These are phyloP conservation scores for Nitzschia sp. DNA, from an alignment of 108 stramenopile species.

Conservation along the genomic window DNA sequence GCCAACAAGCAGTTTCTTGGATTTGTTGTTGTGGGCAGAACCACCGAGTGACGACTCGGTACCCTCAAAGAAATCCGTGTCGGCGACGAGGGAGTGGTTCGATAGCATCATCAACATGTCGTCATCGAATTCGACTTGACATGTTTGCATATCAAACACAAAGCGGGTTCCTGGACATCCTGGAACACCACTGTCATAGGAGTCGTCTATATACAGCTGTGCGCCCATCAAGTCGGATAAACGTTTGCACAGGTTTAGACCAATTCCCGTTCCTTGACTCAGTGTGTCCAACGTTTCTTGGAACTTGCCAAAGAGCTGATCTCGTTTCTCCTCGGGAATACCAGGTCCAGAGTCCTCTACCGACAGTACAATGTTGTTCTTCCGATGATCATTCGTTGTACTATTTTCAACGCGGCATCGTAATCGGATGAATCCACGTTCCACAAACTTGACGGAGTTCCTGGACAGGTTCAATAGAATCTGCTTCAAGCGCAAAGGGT, in stretches of 20 bases:
- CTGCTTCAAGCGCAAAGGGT: slow-evolving; percentile 50
- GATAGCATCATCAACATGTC: too few relatives aligned
- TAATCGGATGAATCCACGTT: slow-evolving; percentile 45
- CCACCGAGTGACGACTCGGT: too few relatives aligned
- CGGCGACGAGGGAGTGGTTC: too few relatives aligned
- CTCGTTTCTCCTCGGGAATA: slow-evolving; percentile 38
- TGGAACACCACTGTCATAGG: slow-evolving; percentile 40
- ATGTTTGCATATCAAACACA: too few relatives aligned
- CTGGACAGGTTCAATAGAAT: slow-evolving; percentile 46
- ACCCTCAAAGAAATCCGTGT: too few relatives aligned
- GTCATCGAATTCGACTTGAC: too few relatives aligned
- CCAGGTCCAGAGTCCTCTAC: slow-evolving; percentile 53
- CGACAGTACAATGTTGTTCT: too few relatives aligned
- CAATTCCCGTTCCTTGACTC: slow-evolving; percentile 51
- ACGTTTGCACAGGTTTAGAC: slow-evolving; percentile 44
- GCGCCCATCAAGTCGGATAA: slow-evolving; percentile 46
- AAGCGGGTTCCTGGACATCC: slow-evolving; percentile 47
- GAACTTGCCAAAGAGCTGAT: slow-evolving; percentile 34
- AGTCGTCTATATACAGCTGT: slow-evolving; percentile 36
- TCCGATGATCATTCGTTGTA: slow-evolving; percentile 6
- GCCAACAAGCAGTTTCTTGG: too few relatives aligned
- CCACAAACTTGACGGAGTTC: slow-evolving; percentile 49
- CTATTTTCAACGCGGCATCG: slow-evolving; percentile 22
- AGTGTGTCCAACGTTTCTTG: slow-evolving; percentile 40
- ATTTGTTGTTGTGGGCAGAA: too few relatives aligned